Conservation (phyloP, 2,329 filamentous ascomycete species). For the Trichoderma koningii region DNA sequence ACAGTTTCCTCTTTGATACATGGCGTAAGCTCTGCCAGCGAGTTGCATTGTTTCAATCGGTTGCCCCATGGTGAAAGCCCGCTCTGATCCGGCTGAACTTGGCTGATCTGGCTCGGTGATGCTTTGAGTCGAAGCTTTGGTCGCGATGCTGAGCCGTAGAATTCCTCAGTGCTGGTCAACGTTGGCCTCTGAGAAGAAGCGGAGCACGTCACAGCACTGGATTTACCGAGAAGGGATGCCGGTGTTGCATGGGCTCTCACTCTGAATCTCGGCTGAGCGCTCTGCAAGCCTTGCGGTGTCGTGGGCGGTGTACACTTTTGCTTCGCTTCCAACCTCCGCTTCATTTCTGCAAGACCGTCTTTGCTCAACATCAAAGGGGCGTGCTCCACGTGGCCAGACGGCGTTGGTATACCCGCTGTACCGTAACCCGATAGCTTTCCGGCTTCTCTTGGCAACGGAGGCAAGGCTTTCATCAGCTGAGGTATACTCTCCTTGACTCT, state of each 20-base stretch:
- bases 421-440: slow-evolving; percentile 10
- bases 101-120: slow-evolving; percentile 37
- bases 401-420: neutral
- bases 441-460: slow-evolving; percentile 45
- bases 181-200: neutral
- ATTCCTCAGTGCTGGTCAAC: slow-evolving; percentile 3
- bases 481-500: slow-evolving; percentile 54
- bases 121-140: slow-evolving; percentile 41
- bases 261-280: slow-evolving; percentile 35
- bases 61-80: slow-evolving; percentile 31
- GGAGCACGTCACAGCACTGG: neutral
- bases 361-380: neutral
- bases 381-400: neutral
- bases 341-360: neutral
- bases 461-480: slow-evolving; percentile 55
- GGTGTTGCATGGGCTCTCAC: slow-evolving; percentile 35
- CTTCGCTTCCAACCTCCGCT: neutral
- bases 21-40: slow-evolving; percentile 37
- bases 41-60: slow-evolving; percentile 40
- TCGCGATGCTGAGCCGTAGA: slow-evolving; percentile 30
- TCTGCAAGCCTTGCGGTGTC: slow-evolving; percentile 5
- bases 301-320: neutral
- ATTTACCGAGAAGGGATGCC: slow-evolving; percentile 24
- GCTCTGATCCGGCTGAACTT: slow-evolving; percentile 27
- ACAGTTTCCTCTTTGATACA: slow-evolving; percentile 28